phyloP scores from a whole-genome alignment of 2,329 filamentous ascomycete species.

The Trichoderma oligosporum region DNA sequence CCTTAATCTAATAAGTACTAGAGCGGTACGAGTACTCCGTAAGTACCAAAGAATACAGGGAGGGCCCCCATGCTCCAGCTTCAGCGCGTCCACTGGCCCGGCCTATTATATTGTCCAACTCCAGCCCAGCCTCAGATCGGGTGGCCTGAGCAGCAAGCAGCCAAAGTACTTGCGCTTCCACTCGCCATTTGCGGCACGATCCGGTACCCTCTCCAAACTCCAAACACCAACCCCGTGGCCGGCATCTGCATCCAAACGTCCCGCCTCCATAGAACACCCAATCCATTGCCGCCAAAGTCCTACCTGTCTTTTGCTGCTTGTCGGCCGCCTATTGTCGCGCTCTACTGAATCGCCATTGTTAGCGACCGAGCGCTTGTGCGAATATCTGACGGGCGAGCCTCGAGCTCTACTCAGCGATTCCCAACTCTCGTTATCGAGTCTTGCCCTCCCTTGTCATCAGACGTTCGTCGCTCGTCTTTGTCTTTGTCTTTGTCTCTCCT shows the following conservation, averaged over 20 bases:
- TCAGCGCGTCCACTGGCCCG: too few species aligned
- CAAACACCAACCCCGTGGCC: constrained; percentile 19
- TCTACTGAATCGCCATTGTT: constrained; percentile 13
- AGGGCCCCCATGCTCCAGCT: too few species aligned
- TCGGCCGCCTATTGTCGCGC: constrained; percentile 15
- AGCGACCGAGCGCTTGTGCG: not conserved
- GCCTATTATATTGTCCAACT: not conserved
- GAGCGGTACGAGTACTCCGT: too few species aligned
- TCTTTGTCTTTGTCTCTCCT: not conserved
- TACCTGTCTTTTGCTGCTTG: constrained; percentile 1
- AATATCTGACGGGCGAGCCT: not conserved
- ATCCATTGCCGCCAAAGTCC: constrained; percentile 14
- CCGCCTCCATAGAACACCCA: constrained; percentile 11
- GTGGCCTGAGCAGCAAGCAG: constrained; percentile 3
- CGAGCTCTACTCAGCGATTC: not conserved
- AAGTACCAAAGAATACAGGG: too few species aligned
- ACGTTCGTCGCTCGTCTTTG: not conserved
- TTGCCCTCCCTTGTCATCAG: not conserved
- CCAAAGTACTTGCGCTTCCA: constrained; percentile 9
- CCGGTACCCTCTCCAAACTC: constrained; percentile 14
- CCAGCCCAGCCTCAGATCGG: not conserved
- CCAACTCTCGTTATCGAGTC: not conserved
- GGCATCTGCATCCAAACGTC: constrained; percentile 20
- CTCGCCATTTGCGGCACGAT: not conserved
- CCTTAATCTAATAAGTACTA: too few species aligned